Percentiles rank a stretch among this genome's conserved stretches.
These are phyloP conservation scores for Mortierella hygrophila DNA, from an alignment of 192 early-diverging fungal species.

Conservation along the genomic window DNA sequence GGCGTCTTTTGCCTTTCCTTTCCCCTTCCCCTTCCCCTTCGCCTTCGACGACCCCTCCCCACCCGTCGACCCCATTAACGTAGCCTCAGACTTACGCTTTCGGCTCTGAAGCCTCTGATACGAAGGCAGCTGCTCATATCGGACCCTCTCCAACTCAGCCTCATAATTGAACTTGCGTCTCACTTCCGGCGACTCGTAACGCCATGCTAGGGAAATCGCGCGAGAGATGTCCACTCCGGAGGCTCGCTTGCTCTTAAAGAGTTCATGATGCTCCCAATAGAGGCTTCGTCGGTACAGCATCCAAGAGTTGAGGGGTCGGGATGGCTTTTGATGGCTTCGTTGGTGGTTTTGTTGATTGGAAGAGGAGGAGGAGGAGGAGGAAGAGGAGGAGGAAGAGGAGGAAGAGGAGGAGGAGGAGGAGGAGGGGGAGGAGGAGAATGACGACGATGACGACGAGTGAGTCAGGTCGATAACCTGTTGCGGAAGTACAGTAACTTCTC, in stretches of 20 bases:
- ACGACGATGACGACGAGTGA: too few species aligned
- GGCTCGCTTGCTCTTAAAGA: background rate
- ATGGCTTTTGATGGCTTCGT: background rate
- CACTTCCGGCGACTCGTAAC: background rate
- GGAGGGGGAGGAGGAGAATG: background rate
- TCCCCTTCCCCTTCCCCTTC: background rate
- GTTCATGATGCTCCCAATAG: background rate
- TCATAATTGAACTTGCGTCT: background rate
- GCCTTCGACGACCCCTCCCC: background rate
- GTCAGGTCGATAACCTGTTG: too few species aligned
- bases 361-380: background rate
- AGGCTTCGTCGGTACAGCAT: background rate
- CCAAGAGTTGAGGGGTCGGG: background rate
- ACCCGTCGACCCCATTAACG: background rate
- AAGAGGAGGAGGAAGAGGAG: background rate
- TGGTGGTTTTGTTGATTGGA: too few species aligned
- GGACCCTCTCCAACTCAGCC: background rate
- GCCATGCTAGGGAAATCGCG: background rate
- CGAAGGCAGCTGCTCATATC: background rate
- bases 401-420: background rate
- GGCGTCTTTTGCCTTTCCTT: background rate
- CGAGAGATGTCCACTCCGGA: background rate
- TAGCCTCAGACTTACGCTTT: background rate
- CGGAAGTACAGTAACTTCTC: too few species aligned
- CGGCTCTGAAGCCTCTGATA: background rate